Base-by-base conservation (phyloP, 768 basidiomycete species). In the Floccularia luteovirens region DNA sequence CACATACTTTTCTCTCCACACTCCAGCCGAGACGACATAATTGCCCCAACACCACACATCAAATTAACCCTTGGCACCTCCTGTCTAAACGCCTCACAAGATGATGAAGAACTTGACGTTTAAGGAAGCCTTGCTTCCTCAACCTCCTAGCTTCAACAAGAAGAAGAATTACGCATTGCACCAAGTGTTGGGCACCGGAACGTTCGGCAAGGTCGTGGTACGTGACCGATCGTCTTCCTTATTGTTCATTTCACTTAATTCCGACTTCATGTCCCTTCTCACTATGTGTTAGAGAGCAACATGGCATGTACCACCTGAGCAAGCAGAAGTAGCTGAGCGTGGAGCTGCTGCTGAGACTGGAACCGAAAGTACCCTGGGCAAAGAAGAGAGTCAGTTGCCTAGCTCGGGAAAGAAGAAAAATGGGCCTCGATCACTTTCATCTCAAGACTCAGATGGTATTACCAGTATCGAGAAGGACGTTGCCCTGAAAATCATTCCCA, bases 131-230 rank as follows among this genome's bases (percentile, higher is more conserved):
- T 58, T 94, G 16, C 69, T 92, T 3, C 79, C 82, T 0, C 90
- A 94, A 52, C 92, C 92, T 0, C 71, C 86, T 0, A 90, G 86
- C 41, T 93, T 88, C 56, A 61, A 57, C 47, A 92, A 92, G 73
- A 96, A 94, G 70, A 88, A 84, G 59, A 55, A 68, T 17, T 90
- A 90, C 50, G 81, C 82, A 44, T 62, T 85, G 1, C 77, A 84
- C 43, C 72, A 82, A 21, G 68, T 79, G 3, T 66, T 93, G 3
- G 92, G 92, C 3, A 71, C 72, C 11, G 92, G 92, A 2, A 81
- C 90, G 0, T 96, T 94, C 61, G 92, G 92, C 19, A 89, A 90
- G 56, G 94, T 97, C 35, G 71, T 90, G 58, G 84, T 88, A 52
- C 39, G 55, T 55, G 19, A 32, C 40, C 36, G 34, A 27, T 27